These are phyloP conservation scores for Lentinula novae-zelandiae DNA, from an alignment of 1,284 basidiomycete species.

Conservation along the genomic window DNA sequence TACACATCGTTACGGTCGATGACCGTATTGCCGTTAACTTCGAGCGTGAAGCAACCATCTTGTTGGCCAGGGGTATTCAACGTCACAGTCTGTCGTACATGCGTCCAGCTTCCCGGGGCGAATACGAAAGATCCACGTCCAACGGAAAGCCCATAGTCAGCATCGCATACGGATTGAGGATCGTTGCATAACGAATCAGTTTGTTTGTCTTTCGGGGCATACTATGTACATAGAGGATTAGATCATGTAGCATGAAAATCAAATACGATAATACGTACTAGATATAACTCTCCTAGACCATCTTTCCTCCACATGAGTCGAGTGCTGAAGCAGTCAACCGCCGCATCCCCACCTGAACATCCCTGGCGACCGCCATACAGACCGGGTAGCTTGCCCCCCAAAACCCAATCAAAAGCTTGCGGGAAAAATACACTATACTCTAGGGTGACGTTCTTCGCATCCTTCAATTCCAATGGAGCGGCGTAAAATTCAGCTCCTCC, in stretches of 20 bases:
- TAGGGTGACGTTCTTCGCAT: slow-evolving; percentile 51
- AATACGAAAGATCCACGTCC: slow-evolving; percentile 74
- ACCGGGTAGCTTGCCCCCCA: slow-evolving; percentile 70
- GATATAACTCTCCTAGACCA: slow-evolving; percentile 67
- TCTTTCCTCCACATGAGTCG: slow-evolving; percentile 69
- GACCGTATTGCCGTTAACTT: slow-evolving; percentile 50
- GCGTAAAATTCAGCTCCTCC: slow-evolving; percentile 75
- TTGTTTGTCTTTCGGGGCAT: slow-evolving; percentile 61
- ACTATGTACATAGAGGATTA: slow-evolving; percentile 35
- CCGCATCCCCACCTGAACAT: slow-evolving; percentile 67
- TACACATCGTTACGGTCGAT: slow-evolving; percentile 56
- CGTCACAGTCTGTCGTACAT: slow-evolving; percentile 54
- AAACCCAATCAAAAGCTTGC: slow-evolving; percentile 59
- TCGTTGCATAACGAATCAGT: slow-evolving; percentile 53
- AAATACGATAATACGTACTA: slow-evolving; percentile 40
- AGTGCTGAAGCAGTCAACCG: slow-evolving; percentile 66
- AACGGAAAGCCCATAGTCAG: slow-evolving; percentile 65
- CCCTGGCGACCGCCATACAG: slow-evolving; percentile 64
- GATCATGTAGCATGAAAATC: background rate
- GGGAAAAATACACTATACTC: slow-evolving; percentile 68
- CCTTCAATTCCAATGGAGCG: slow-evolving; percentile 43
- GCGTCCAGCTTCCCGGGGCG: slow-evolving; percentile 63
- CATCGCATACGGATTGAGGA: slow-evolving; percentile 57
- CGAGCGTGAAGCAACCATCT: slow-evolving; percentile 46
- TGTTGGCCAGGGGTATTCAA: slow-evolving; percentile 68